Evolutionary conservation across 257 asterid species (phyloP), one percentile per base, ranked within the genome.

Genomic region (Vinca minor): DNA sequence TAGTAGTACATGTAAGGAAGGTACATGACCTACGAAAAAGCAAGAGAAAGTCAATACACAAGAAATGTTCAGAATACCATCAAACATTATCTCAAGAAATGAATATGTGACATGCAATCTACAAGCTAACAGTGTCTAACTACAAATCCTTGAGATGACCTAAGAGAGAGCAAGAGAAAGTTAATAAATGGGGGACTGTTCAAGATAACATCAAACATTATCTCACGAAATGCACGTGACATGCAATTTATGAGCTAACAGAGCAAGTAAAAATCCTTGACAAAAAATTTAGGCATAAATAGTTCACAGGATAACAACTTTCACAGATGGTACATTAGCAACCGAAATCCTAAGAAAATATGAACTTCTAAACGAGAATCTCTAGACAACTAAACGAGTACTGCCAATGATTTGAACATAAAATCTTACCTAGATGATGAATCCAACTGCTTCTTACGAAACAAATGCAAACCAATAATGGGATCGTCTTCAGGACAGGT

Each of bases 381-480:
- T 14, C 68, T 47, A 3, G 48, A 5, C 26, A 49, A 49, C 31
- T 64, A 38, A 58, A 12, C 41, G 42, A 21, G 9, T 58, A 25
- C 36, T n/a, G 4, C 31, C 25, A 31, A 8, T 20, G 20, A 34
- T 29, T 11, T n/a, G 29, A 68, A 39, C 10, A 36, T 3, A 47
- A 38, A 56, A 32, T 7, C 28, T 56, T 72, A 85, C 97, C 85
- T 83, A 44, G 89, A 72, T 59, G 83, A 67, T 61, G 94, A 77
- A 53, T 74, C 86, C 58, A 78, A 64, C 70, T 42, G 71, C 61
- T 74, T 81, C 29, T 70, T 84, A 57, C 71, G 72, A 72, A 91
- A 84, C 74, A 91, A 77, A 83, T 88, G 95, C 80, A 91, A 77
- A 20, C 90, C 92, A 25, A 60, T 48, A 44, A 86, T 60, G 45